Base-by-base conservation (phyloP, 177 flowering plant species). In the Vitis hybrid region DNA sequence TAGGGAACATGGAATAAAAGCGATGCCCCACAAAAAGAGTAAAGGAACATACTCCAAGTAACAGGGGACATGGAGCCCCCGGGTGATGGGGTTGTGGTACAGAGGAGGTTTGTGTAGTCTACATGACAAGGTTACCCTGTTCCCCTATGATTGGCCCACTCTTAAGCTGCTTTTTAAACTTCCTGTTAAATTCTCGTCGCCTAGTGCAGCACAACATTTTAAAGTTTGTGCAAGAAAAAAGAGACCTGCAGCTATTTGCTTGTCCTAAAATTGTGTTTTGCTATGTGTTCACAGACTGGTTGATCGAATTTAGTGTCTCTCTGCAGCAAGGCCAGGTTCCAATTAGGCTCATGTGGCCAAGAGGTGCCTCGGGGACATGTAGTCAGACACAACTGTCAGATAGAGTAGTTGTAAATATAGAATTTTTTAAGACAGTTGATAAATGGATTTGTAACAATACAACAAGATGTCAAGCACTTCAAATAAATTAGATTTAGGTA, bases 1-100 rank as follows among this genome's bases (percentile, higher is more conserved):
- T 26, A 26, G 30, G 30, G 30, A 26, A 26, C 30, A 26, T 26
- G 30, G 30, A 26, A 26, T 26, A 26, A 26, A 26, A 26, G 30
- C 30, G 30, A 26, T 26, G 75, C 62, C 75, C 72, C 69, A 68
- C 65, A 64, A 26, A 26, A 26, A 26, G 30, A 3, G 30, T 26
- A 26, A 26, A 26, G 30, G 30, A 52, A 62, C 26, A 51, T 23
- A 60, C 50, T 48, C 65, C 23, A 63, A 26, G 34, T n/a, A 34
- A 62, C n/a, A 15, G 57, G 51, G 72, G 26, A 32, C 52, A 54
- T 50, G 26, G 65, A 14, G 67, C 58, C 72, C 68, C 64, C 32
- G 51, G 50, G 61, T 70, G 50, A 58, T 56, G 71, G 48, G 50
- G n/a, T 23, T 12, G 26, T 64, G 71, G 78, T 71, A 76, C 72